Evolutionary conservation across 768 basidiomycete genomes (phyloP), one percentile per base, ranked within the genome.

Genomic region (Dictyophora rubrovolvata): DNA sequence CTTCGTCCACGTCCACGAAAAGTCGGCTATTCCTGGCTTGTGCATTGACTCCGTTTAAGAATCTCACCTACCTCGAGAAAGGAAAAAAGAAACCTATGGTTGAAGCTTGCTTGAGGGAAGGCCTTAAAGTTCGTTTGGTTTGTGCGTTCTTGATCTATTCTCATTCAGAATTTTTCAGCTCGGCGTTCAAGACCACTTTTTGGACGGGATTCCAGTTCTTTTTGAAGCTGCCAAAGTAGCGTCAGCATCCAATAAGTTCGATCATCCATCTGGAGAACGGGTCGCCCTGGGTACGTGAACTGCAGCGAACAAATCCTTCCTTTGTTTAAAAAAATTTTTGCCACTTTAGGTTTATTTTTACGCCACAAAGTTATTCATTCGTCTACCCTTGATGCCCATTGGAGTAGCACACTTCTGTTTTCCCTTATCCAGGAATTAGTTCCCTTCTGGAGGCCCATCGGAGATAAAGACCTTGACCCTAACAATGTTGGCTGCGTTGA

Each of bases 11-110:
- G 6, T 69, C 76, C 1, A 69, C 75, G 55, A 71, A 67, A 61
- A 72, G 84, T 59, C 79, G 90, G 5, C 72, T 98, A n/a, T 95
- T 80, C 71, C 78, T 97, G 34, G 87, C 89, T 0, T 78, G 86
- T 5, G 79, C 83, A 6, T 73, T 94, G n/a, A 81, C 82, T 1
- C 92, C 93, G 0, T 92, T 84, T 61, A 68, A 75, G 21, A 75
- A 73, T 5, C 68, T 86, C 16, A 80, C 77, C 3, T 88, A 84
- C 65, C 66, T 62, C 16, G 84, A 87, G 62, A 74, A 76, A 60
- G 93, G 90, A 69, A 80, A 82, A 50, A 89, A 81, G 64, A 73
- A 79, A 10, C 74, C 78, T 7, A 80, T 82, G 0, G 77, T 85
- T 5, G 84, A 88, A 56, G 81, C 81, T 33, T 84, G 85, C 28